Evolutionary conservation across 768 basidiomycete species (phyloP).

Genomic region (Thelephora ganbajun): DNA sequence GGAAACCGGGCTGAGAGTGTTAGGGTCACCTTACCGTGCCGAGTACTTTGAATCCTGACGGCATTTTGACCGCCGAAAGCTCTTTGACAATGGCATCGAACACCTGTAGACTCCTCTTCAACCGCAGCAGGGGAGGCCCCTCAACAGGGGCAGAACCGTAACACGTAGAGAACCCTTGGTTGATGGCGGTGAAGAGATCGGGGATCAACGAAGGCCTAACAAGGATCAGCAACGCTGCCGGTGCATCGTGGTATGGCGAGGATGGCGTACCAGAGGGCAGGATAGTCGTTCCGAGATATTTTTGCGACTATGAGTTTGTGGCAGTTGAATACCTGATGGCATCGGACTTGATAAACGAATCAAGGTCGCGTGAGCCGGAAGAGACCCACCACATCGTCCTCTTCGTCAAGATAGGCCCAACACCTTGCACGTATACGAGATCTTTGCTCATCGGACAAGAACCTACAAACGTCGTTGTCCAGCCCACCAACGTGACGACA

Average conservation of each 20-base stretch:
- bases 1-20: conserved; percentile 1
- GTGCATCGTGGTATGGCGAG: not conserved
- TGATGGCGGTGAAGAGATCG: conserved; percentile 40
- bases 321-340: conserved; percentile 56
- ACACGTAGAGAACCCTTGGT: conserved; percentile 35
- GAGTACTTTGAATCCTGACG: conserved; percentile 53
- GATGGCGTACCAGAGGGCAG: conserved; percentile 44
- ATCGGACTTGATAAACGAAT: not conserved
- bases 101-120: conserved; percentile 50
- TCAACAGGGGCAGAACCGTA: conserved; percentile 28
- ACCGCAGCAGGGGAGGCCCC: conserved; percentile 28
- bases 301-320: conserved; percentile 65
- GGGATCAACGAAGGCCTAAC: conserved; percentile 26
- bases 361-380: not conserved
- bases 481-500: not conserved
- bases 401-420: conserved; percentile 57
- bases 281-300: conserved; percentile 69
- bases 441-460: conserved; percentile 57
- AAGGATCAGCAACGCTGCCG: not conserved
- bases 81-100: conserved; percentile 60
- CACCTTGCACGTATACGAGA: conserved; percentile 48
- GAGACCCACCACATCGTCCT: conserved; percentile 55
- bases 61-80: conserved; percentile 56
- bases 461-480: conserved; percentile 22
- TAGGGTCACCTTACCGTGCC: conserved; percentile 29